phyloP scores from a whole-genome alignment of 2,329 filamentous ascomycete species.

The Blumeriella jaapii region DNA sequence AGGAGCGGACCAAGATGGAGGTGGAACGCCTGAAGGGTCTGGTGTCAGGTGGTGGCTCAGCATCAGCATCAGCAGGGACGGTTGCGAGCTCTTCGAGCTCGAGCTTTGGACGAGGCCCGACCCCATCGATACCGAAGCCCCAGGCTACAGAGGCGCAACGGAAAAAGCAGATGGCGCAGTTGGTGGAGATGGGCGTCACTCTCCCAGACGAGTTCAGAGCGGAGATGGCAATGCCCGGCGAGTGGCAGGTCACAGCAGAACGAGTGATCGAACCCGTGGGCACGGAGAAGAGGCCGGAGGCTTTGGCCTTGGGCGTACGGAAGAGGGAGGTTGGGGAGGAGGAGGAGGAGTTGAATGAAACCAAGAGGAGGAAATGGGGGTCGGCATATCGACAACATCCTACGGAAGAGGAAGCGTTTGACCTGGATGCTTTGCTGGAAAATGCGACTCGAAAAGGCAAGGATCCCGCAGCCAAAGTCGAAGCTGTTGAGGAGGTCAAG shows the following conservation, averaged over 20 bases:
- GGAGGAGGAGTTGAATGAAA: conserved; percentile 46
- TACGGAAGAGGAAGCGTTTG: conserved; percentile 21
- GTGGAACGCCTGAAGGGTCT: conserved; percentile 76
- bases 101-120: conserved; percentile 17
- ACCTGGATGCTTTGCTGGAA: conserved; percentile 31
- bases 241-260: conserved; percentile 60
- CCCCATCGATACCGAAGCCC: conserved; percentile 24
- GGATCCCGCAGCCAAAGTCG: conserved; percentile 10
- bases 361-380: conserved; percentile 41
- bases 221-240: conserved; percentile 78
- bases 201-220: conserved; percentile 68
- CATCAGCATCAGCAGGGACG: no score
- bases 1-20: conserved; percentile 72
- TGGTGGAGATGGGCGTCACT: conserved; percentile 76
- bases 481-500: conserved; percentile 16
- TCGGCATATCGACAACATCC: conserved; percentile 28
- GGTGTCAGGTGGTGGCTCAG: conserved; percentile 36
- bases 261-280: conserved; percentile 28
- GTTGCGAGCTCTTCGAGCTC: conserved; percentile 18
- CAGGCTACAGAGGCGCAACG: conserved; percentile 48
- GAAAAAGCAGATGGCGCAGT: conserved; percentile 75
- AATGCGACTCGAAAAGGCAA: conserved; percentile 23
- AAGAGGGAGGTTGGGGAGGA: conserved; percentile 52
- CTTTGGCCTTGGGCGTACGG: conserved; percentile 41
- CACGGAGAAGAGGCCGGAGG: conserved; percentile 33